Conservation (phyloP, 139 green algal genomes). For the Haematococcus lacustris region DNA sequence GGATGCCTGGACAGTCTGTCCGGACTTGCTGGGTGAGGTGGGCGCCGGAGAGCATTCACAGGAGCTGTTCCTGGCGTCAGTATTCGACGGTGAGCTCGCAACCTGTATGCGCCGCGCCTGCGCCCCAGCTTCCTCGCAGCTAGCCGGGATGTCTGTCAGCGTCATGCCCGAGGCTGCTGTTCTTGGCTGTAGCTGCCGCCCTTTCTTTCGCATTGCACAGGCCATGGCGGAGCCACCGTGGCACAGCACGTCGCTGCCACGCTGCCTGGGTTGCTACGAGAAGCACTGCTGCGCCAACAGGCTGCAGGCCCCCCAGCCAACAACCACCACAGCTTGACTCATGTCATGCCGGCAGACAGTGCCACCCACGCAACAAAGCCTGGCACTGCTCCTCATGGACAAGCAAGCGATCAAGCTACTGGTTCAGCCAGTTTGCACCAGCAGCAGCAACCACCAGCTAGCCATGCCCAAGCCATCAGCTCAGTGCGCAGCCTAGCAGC, state of each 20-base stretch:
- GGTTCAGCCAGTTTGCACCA: background rate
- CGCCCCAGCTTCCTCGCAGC: too few relatives aligned
- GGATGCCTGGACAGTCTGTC: too few relatives aligned
- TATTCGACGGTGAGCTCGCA: too few relatives aligned
- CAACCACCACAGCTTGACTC: constrained; percentile 5
- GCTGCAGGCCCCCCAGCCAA: background rate
- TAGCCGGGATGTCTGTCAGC: too few relatives aligned
- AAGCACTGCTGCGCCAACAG: background rate
- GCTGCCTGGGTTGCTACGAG: constrained; percentile 1
- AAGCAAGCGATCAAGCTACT: background rate
- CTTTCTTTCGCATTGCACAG: background rate
- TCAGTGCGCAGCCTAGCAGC: too few relatives aligned
- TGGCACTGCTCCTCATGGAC: background rate
- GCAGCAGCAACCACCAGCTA: constrained; percentile 1
- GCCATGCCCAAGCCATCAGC: background rate
- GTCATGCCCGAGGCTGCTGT: background rate
- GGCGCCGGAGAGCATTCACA: too few relatives aligned
- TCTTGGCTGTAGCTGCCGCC: too few relatives aligned
- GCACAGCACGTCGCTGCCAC: constrained; percentile 7
- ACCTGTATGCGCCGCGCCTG: too few relatives aligned
- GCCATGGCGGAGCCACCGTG: constrained; percentile 29
- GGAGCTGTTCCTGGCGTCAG: too few relatives aligned
- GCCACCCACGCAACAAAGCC: background rate
- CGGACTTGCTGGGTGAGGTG: too few relatives aligned
- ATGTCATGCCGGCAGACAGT: background rate